Evolutionary conservation across 192 early-diverging fungal genomes (phyloP).

Genomic region (Coemansia sp.): DNA sequence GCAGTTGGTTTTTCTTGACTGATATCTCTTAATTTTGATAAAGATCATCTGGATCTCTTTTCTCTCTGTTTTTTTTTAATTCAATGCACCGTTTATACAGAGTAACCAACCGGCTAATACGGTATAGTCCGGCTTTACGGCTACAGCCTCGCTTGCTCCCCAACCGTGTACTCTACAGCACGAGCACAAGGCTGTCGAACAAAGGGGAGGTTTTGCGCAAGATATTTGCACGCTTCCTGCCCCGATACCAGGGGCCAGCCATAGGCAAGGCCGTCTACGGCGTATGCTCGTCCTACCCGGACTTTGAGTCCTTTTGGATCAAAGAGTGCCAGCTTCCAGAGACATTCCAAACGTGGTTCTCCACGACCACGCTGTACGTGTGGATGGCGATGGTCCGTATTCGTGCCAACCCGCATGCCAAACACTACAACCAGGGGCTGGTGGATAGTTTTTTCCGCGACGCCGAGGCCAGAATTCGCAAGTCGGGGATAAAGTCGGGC

Average conservation of each 20-base stretch:
- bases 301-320: constrained; percentile 45
- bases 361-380: constrained; percentile 82
- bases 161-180: constrained; percentile 15
- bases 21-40: constrained; percentile 1
- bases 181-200: constrained; percentile 13
- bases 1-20: background rate
- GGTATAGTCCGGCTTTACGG: too few species aligned
- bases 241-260: constrained; percentile 36
- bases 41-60: too few species aligned
- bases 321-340: constrained; percentile 63
- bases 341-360: constrained; percentile 95
- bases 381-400: constrained; percentile 92
- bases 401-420: constrained; percentile 66
- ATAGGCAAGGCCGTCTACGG: constrained; percentile 38
- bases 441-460: constrained; percentile 87
- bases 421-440: constrained; percentile 82
- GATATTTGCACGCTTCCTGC: constrained; percentile 28
- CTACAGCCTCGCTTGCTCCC: too few species aligned
- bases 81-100: too few species aligned
- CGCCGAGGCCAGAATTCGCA: constrained; percentile 77
- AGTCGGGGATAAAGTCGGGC: constrained; percentile 72
- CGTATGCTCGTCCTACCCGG: constrained; percentile 33
- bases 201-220: constrained; percentile 20
- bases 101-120: too few species aligned
- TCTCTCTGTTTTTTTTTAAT: too few species aligned